phyloP scores from a whole-genome alignment of 345 rosid genomes.

The Firmiana major region DNA sequence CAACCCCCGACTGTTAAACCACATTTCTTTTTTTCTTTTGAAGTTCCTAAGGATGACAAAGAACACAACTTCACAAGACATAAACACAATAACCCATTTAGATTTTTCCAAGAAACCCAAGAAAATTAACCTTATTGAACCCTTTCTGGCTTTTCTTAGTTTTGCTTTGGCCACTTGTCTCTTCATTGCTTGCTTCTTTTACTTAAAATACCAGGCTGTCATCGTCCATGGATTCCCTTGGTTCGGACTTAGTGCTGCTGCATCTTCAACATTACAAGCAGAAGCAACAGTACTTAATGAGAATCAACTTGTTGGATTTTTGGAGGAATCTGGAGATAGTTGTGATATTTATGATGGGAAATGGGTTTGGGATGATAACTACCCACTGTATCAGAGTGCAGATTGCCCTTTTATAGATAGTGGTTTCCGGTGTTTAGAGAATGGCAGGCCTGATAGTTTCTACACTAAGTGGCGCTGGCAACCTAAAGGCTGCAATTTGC shows the following conservation, averaged over 20 bases:
- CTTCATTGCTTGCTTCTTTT: conserved; percentile 41
- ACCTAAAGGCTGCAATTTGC: conserved; percentile 71
- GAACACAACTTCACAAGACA: background rate
- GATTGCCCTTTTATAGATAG: conserved; percentile 73
- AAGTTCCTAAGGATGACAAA: conserved; percentile 5
- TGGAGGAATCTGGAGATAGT: conserved; percentile 45
- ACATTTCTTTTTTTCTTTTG: no score
- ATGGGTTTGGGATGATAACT: conserved; percentile 89
- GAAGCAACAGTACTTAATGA: background rate
- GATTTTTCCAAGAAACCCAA: conserved; percentile 37
- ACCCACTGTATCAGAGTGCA: conserved; percentile 74
- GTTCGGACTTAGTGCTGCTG: conserved; percentile 21
- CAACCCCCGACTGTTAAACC: background rate
- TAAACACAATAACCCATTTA: conserved; percentile 35
- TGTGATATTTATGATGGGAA: conserved; percentile 79
- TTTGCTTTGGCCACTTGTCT: conserved; percentile 38
- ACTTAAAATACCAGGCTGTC: conserved; percentile 34
- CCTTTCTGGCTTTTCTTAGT: conserved; percentile 36
- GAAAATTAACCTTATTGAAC: conserved; percentile 47
- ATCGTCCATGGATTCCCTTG: conserved; percentile 28
- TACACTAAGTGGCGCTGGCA: conserved; percentile 98
- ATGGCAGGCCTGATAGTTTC: conserved; percentile 79
- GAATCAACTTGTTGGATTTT: conserved; percentile 41
- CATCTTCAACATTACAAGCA: conserved; percentile 12
- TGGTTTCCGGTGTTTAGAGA: conserved; percentile 79